Conservation (phyloP, 2,329 filamentous ascomycete species). For the Xylariaceae sp. region DNA sequence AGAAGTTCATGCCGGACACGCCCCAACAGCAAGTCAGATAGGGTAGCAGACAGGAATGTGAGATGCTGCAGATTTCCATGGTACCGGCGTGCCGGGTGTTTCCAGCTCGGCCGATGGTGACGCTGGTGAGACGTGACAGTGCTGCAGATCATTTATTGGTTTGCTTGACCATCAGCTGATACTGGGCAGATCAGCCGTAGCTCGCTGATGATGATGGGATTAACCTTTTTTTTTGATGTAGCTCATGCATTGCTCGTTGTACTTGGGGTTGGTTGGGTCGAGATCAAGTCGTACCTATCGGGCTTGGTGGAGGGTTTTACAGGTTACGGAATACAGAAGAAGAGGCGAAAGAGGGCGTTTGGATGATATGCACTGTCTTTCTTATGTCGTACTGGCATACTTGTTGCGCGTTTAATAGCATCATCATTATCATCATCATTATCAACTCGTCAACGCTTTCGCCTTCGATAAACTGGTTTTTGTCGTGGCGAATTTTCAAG, state of each 20-base stretch:
- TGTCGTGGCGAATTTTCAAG: no score
- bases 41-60: no score
- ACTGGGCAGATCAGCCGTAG: neutral
- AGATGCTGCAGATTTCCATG: no score
- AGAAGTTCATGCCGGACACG: no score
- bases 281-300: neutral
- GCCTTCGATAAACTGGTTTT: no score
- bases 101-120: neutral
- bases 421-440: no score
- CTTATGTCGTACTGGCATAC: neutral
- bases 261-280: neutral
- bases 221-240: neutral
- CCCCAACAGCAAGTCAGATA: no score
- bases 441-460: no score
- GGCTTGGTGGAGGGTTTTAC: neutral
- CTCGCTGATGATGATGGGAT: no score
- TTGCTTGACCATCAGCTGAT: neutral
- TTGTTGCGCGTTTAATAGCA: no score
- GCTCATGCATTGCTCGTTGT: neutral
- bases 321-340: neutral
- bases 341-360: neutral
- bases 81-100: no score
- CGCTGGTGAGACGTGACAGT: neutral
- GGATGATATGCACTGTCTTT: neutral
- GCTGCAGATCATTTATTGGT: neutral